A percentile compares a stretch with the other conserved stretches of the same genome.
phyloP scores from a whole-genome alignment of 1,284 basidiomycete species.

The Naganishia sp. region DNA sequence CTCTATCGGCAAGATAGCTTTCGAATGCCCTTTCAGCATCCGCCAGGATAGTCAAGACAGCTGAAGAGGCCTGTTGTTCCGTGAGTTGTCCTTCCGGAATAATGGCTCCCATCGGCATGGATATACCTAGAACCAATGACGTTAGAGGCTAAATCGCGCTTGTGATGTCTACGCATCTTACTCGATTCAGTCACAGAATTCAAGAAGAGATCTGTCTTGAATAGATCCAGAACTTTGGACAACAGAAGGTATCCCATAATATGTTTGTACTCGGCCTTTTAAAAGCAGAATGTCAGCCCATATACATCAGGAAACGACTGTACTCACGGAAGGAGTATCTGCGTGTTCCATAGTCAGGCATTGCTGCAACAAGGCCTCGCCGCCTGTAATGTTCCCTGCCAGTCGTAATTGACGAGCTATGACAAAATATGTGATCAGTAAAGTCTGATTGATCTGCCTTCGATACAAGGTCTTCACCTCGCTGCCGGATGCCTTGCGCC shows the following conservation, averaged over 20 bases:
- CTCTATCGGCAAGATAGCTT: slow-evolving; percentile 63
- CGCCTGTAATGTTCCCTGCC: slow-evolving; percentile 58
- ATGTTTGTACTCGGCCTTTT: slow-evolving; percentile 68
- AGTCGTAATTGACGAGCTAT: slow-evolving; percentile 73
- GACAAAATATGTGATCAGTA: slow-evolving; percentile 29
- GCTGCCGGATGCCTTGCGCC: slow-evolving; percentile 68
- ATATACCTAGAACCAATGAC: slow-evolving; percentile 54
- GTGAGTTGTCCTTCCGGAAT: slow-evolving; percentile 59
- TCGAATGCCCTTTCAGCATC: slow-evolving; percentile 71
- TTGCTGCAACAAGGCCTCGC: slow-evolving; percentile 62
- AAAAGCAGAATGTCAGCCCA: slow-evolving; percentile 32
- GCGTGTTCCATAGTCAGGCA: slow-evolving; percentile 43
- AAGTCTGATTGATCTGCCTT: slow-evolving; percentile 19
- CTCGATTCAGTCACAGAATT: slow-evolving; percentile 83
- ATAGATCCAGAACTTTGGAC: slow-evolving; percentile 71
- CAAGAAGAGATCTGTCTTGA: slow-evolving; percentile 79
- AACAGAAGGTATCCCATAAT: slow-evolving; percentile 72
- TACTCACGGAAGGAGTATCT: slow-evolving; percentile 26
- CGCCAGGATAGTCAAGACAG: slow-evolving; percentile 64
- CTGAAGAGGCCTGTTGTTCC: slow-evolving; percentile 59
- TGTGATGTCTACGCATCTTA: slow-evolving; percentile 51
- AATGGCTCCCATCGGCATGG: slow-evolving; percentile 80
- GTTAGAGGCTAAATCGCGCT: not conserved
- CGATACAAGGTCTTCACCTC: slow-evolving; percentile 61
- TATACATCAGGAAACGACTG: slow-evolving; percentile 46